These are phyloP conservation scores for Tetracentron sinense DNA, from an alignment of 164 flowering plant genomes.

Conservation along the genomic window DNA sequence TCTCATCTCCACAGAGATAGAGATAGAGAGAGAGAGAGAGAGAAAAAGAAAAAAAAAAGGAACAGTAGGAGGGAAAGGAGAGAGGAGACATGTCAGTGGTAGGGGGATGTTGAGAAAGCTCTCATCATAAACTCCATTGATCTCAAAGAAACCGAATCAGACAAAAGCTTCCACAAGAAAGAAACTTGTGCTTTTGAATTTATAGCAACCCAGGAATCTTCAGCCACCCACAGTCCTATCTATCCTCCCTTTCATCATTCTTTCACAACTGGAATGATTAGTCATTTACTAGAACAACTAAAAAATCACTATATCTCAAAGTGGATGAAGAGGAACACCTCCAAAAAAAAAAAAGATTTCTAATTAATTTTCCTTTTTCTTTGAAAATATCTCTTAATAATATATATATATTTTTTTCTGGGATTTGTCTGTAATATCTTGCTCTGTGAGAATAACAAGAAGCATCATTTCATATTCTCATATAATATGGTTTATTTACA, in stretches of 20 bases:
- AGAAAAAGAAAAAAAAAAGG: neutral
- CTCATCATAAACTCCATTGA: slow-evolving; percentile 39
- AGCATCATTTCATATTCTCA: slow-evolving; percentile 13
- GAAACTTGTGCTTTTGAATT: slow-evolving; percentile 36
- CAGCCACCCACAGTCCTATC: slow-evolving; percentile 17
- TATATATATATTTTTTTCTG: too few relatives aligned
- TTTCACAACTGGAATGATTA: slow-evolving; percentile 52
- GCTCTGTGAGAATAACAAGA: too few relatives aligned
- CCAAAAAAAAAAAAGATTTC: too few relatives aligned
- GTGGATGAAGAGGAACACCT: too few relatives aligned
- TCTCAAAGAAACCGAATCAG: slow-evolving; percentile 48
- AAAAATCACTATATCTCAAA: too few relatives aligned
- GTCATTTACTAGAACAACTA: slow-evolving; percentile 37
- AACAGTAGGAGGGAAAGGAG: too few relatives aligned
- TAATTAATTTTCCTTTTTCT: too few relatives aligned
- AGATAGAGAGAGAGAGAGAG: neutral
- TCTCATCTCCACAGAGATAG: slow-evolving; percentile 5
- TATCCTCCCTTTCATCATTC: slow-evolving; percentile 36
- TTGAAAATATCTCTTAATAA: too few relatives aligned
- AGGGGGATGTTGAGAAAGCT: slow-evolving; percentile 13
- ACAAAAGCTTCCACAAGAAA: slow-evolving; percentile 46
- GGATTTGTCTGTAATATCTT: too few relatives aligned
- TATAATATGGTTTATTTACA: slow-evolving; percentile 9
- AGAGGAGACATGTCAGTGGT: slow-evolving; percentile 33
- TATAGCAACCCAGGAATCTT: slow-evolving; percentile 46